Percentiles rank a stretch among this genome's conserved stretches.
Evolutionary conservation across 164 flowering plant species (phyloP).

Genomic region (Nelumbo lutea): DNA sequence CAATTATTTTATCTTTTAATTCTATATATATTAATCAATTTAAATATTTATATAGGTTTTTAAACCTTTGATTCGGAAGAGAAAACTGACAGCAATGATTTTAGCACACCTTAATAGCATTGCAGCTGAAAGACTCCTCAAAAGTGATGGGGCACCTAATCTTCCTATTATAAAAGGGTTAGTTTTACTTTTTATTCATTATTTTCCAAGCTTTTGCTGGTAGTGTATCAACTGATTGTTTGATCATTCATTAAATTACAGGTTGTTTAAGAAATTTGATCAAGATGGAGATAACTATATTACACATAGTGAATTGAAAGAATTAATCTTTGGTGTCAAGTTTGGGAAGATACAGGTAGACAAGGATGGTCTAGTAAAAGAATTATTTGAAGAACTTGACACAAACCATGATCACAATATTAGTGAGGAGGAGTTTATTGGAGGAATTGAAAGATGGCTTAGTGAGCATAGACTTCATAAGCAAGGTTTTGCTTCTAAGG

Average conservation of each 20-base stretch:
- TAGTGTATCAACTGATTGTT: too few species aligned
- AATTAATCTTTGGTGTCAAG: conserved; percentile 37
- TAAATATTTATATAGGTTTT: too few species aligned
- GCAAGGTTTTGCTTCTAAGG: conserved; percentile 5
- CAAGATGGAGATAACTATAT: conserved; percentile 21
- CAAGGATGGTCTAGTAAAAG: conserved; percentile 18
- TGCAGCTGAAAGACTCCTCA: conserved; percentile 5
- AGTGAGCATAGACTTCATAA: neutral
- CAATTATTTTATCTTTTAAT: too few species aligned
- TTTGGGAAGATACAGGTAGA: conserved; percentile 21
- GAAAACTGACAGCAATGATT: neutral
- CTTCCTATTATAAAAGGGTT: conserved; percentile 12
- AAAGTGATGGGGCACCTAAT: conserved; percentile 5
- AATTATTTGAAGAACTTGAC: conserved; percentile 35
- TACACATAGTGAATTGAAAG: conserved; percentile 31
- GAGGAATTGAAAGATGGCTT: conserved; percentile 30
- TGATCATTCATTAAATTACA: conserved; percentile 9
- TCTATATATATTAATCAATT: too few species aligned
- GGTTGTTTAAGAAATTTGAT: conserved; percentile 36
- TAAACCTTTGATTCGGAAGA: neutral
- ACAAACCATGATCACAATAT: conserved; percentile 22
- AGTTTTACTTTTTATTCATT: neutral
- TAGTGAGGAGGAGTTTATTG: conserved; percentile 28
- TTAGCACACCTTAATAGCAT: neutral
- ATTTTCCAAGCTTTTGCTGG: too few species aligned